Percentiles rank a stretch among this genome's conserved stretches.
These are phyloP conservation scores for Rhododendron kiyosumense DNA, from an alignment of 148 eudicot genomes.

Conservation along the genomic window DNA sequence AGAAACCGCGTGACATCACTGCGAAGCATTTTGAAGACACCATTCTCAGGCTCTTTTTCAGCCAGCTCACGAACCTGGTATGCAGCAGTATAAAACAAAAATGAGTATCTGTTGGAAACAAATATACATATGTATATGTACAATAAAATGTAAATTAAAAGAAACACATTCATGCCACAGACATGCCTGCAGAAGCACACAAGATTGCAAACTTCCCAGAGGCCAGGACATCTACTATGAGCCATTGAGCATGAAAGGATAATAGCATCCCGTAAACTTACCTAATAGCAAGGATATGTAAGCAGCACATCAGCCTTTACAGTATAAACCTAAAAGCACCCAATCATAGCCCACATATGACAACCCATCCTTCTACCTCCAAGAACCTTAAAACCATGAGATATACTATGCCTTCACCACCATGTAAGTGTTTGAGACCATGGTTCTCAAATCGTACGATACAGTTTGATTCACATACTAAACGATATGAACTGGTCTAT, in stretches of 20 bases:
- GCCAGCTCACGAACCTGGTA: conserved; percentile 89
- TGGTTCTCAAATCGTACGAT: too few relatives aligned
- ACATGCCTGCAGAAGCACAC: neutral
- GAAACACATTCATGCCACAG: neutral
- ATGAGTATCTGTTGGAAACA: neutral
- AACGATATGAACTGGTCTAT: too few relatives aligned
- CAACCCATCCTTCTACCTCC: neutral
- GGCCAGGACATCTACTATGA: neutral
- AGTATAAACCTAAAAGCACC: neutral
- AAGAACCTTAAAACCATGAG: neutral
- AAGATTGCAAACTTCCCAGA: neutral
- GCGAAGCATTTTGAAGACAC: conserved; percentile 87
- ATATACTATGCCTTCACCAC: neutral
- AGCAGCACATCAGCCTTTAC: neutral
- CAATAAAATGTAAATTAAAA: neutral
- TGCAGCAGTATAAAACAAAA: conserved; percentile 2
- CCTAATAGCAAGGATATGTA: neutral
- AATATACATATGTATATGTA: neutral
- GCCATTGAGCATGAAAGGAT: neutral
- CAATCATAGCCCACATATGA: neutral
- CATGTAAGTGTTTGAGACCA: neutral
- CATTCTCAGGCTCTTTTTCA: conserved; percentile 87
- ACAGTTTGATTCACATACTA: too few relatives aligned
- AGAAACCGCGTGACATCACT: conserved; percentile 91
- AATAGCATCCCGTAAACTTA: neutral